A percentile compares a stretch with the other conserved stretches of the same genome.
phyloP scores from a whole-genome alignment of 371 early-diverging fungal species.

The Mucor saturninus region DNA sequence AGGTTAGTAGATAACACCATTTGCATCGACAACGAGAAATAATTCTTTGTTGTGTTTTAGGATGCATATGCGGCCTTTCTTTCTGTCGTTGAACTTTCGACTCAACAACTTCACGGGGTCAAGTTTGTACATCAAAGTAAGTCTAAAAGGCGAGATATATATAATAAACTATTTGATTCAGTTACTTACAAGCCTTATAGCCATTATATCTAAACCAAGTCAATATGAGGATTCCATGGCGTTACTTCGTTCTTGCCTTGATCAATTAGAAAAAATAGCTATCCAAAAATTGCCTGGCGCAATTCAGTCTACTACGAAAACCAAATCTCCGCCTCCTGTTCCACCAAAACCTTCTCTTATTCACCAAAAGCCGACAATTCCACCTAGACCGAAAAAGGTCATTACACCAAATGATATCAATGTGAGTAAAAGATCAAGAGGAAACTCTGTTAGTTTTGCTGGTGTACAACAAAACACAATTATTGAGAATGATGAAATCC shows the following conservation, averaged over 20 bases:
- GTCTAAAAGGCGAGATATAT: neutral
- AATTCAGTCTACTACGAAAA: slow-evolving; percentile 2
- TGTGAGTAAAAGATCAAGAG: slow-evolving; percentile 30
- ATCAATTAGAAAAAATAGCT: slow-evolving; percentile 43
- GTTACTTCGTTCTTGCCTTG: slow-evolving; percentile 40
- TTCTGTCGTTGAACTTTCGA: slow-evolving; percentile 38
- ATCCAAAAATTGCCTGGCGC: slow-evolving; percentile 26
- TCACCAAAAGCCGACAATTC: slow-evolving; percentile 35
- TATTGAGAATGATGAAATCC: slow-evolving; percentile 12
- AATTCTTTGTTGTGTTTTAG: slow-evolving; percentile 16
- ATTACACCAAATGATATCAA: slow-evolving; percentile 3
- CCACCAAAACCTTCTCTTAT: slow-evolving; percentile 38
- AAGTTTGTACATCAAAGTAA: slow-evolving; percentile 55
- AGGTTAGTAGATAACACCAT: slow-evolving; percentile 19
- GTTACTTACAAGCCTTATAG: slow-evolving; percentile 19
- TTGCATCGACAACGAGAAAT: too few species aligned
- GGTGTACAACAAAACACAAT: slow-evolving; percentile 13
- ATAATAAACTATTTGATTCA: neutral
- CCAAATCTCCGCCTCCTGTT: slow-evolving; percentile 25
- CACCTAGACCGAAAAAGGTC: slow-evolving; percentile 43
- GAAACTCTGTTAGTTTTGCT: slow-evolving; percentile 50
- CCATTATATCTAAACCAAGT: slow-evolving; percentile 39
- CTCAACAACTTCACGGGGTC: slow-evolving; percentile 41
- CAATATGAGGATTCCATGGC: slow-evolving; percentile 36
- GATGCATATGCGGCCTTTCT: slow-evolving; percentile 51